Percentiles rank a stretch among this genome's conserved stretches.
Conservation (phyloP, 2,329 filamentous ascomycete genomes). For the Aureobasidium mangrovei region DNA sequence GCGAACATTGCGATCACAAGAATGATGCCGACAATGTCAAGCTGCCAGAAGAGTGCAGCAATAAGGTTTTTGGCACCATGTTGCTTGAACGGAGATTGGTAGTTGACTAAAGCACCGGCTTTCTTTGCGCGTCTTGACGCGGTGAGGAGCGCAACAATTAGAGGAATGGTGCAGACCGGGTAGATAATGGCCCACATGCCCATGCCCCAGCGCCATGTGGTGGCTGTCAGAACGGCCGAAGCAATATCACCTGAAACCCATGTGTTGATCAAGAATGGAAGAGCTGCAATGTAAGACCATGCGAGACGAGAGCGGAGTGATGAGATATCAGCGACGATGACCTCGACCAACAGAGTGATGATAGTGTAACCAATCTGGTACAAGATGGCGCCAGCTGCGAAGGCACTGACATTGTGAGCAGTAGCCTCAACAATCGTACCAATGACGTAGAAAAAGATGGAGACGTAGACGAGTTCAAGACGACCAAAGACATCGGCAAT, state of each 20-base stretch:
- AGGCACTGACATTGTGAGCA: conserved; percentile 41
- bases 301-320: conserved; percentile 54
- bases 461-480: conserved; percentile 48
- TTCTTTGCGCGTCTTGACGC: conserved; percentile 46
- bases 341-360: conserved; percentile 53
- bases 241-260: conserved; percentile 55
- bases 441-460: conserved; percentile 48
- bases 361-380: conserved; percentile 57
- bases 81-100: conserved; percentile 37
- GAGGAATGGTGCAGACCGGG: conserved; percentile 51
- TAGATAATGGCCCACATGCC: conserved; percentile 58
- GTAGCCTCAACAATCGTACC: conserved; percentile 49
- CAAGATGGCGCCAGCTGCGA: conserved; percentile 49
- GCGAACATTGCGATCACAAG: conserved; percentile 53
- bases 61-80: conserved; percentile 32
- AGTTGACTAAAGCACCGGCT: conserved; percentile 39
- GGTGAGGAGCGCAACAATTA: conserved; percentile 45
- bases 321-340: conserved; percentile 56
- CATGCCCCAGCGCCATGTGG: conserved; percentile 57
- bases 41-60: conserved; percentile 45
- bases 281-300: conserved; percentile 55
- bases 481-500: conserved; percentile 52
- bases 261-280: conserved; percentile 52
- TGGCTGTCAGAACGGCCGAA: conserved; percentile 39
- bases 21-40: conserved; percentile 52